phyloP scores from a whole-genome alignment of 2,329 filamentous ascomycete species.

The Gnomoniopsis smithogilvyi region DNA sequence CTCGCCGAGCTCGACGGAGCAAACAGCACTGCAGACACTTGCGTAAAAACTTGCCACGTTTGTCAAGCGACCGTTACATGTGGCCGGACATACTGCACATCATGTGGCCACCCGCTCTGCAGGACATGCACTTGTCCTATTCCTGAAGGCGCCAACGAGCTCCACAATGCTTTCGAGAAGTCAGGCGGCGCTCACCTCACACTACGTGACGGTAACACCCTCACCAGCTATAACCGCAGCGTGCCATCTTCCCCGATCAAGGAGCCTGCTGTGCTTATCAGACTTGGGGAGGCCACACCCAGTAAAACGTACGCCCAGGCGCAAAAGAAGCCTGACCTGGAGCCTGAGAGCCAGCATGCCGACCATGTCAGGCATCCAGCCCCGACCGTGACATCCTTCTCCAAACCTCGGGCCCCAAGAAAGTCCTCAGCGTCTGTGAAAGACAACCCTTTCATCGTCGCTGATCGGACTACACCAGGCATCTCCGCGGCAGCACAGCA shows the following conservation, averaged over 20 bases:
- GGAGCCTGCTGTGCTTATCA: background rate
- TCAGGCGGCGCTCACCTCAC: conserved; percentile 14
- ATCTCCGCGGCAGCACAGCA: background rate
- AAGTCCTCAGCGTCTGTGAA: conserved; percentile 11
- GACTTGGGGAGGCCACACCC: background rate
- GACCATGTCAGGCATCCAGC: background rate
- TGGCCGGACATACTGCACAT: conserved; percentile 37
- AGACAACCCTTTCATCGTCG: conserved; percentile 23
- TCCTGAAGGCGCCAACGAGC: conserved; percentile 21
- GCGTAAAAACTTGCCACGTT: conserved; percentile 43
- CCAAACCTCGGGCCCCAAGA: background rate
- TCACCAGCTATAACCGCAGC: conserved; percentile 17
- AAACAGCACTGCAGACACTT: conserved; percentile 1
- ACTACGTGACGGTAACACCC: conserved; percentile 16
- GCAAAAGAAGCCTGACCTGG: background rate
- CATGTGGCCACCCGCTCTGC: conserved; percentile 51
- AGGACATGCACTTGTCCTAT: conserved; percentile 40
- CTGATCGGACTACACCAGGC: conserved; percentile 20
- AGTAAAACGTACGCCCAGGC: background rate
- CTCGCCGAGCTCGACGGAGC: conserved; percentile 31
- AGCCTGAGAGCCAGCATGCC: background rate
- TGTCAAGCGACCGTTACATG: conserved; percentile 39
- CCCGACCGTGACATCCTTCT: background rate
- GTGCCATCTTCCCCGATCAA: conserved; percentile 1
- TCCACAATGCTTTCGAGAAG: conserved; percentile 21